Conservation (phyloP, 495 filamentous ascomycete genomes). For the Podospora conica region DNA sequence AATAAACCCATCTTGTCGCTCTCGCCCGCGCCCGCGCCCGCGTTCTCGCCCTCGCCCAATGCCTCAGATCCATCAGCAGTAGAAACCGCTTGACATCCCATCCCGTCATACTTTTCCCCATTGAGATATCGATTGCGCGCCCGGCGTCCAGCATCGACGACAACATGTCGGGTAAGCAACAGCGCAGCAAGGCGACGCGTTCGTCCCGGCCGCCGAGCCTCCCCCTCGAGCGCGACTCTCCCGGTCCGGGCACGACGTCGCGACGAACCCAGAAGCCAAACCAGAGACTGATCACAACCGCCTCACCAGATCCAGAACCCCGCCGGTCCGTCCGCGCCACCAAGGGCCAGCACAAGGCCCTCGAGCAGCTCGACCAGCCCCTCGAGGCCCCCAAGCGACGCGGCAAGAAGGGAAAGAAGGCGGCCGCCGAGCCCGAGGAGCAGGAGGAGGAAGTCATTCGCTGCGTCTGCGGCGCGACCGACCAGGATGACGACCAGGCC, state of each 20-base stretch:
- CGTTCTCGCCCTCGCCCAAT: too few relatives aligned
- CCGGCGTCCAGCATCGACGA: slow-evolving; percentile 3
- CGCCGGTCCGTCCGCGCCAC: slow-evolving; percentile 91
- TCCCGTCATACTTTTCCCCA: too few relatives aligned
- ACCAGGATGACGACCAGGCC: slow-evolving; percentile 73
- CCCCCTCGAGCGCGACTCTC: slow-evolving; percentile 1
- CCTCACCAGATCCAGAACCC: slow-evolving; percentile 59
- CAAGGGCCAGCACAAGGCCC: slow-evolving; percentile 90
- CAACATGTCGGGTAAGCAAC: slow-evolving; percentile 34
- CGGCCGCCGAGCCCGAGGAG: slow-evolving; percentile 52
- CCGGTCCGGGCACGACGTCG: not conserved
- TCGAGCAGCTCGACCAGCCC: slow-evolving; percentile 60
- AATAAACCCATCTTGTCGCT: slow-evolving; percentile 22
- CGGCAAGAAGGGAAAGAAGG: slow-evolving; percentile 52
- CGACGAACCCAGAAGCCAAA: slow-evolving; percentile 7
- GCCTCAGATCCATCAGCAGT: slow-evolving; percentile 14
- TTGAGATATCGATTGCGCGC: slow-evolving; percentile 4
- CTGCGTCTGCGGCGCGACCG: slow-evolving; percentile 85
- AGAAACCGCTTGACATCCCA: not conserved
- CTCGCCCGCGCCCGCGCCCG: slow-evolving; percentile 25
- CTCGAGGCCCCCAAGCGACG: slow-evolving; percentile 58
- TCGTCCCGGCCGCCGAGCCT: slow-evolving; percentile 1
- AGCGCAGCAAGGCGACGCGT: slow-evolving; percentile 10
- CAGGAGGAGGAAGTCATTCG: slow-evolving; percentile 66
- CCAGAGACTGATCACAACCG: slow-evolving; percentile 18